Evolutionary conservation across 495 filamentous ascomycete species (phyloP).

Genomic region (Xylaria bambusicola): DNA sequence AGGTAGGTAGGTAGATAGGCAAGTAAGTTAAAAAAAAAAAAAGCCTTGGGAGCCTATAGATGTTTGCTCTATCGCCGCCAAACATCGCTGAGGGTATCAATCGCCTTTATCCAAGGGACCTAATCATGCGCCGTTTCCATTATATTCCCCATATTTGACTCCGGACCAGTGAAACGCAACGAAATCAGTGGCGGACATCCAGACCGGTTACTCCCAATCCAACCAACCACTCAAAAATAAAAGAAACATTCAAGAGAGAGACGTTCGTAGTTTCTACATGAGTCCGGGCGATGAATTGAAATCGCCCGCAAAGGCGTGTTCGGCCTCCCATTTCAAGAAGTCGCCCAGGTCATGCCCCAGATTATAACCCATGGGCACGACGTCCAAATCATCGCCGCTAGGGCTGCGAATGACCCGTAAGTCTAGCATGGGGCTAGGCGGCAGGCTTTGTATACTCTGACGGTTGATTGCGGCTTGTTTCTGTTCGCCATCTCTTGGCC

Average conservation of each 20-base stretch:
- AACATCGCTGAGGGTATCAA: constrained; percentile 2
- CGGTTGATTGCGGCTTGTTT: constrained; percentile 23
- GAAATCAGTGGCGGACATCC: neutral
- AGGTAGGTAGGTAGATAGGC: too few relatives aligned
- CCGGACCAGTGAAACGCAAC: neutral
- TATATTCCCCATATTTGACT: neutral
- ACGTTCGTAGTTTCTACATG: constrained; percentile 13
- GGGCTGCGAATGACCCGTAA: constrained; percentile 41
- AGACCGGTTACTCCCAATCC: neutral
- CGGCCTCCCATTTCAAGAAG: constrained; percentile 52
- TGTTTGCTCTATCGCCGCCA: neutral
- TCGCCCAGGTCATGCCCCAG: constrained; percentile 55
- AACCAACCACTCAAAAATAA: too few relatives aligned
- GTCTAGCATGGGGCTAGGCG: constrained; percentile 55
- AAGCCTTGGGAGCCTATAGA: neutral
- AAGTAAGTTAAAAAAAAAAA: too few relatives aligned
- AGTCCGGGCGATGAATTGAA: constrained; percentile 25
- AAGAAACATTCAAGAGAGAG: too few relatives aligned
- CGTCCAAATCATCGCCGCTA: constrained; percentile 41
- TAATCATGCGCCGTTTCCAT: constrained; percentile 4
- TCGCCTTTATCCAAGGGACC: neutral
- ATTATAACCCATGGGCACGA: constrained; percentile 58
- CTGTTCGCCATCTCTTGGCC: constrained; percentile 8
- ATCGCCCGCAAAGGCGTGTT: constrained; percentile 40
- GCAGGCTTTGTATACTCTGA: constrained; percentile 44